Percentiles rank a stretch among this genome's conserved stretches.
Conservation (phyloP, 805 yeast species). For the Candida quercuum region DNA sequence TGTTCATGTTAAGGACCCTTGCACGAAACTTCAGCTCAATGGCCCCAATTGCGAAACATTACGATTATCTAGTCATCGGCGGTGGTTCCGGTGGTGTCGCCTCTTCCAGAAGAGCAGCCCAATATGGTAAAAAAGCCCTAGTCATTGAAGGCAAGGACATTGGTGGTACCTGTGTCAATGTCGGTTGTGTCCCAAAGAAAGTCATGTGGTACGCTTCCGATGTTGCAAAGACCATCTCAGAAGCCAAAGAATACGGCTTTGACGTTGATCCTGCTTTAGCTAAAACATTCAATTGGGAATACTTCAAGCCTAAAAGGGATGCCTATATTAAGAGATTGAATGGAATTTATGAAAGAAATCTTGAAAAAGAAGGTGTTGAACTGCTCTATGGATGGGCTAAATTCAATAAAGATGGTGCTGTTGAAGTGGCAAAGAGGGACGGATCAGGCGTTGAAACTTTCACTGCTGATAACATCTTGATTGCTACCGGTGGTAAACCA, state of each 20-base stretch:
- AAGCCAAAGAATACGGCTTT: conserved; percentile 83
- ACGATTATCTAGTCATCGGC: conserved; percentile 91
- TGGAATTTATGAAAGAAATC: conserved; percentile 87
- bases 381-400: conserved; percentile 81
- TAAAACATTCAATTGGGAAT: conserved; percentile 74
- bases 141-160: conserved; percentile 74
- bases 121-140: conserved; percentile 83
- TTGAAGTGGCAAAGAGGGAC: conserved; percentile 71
- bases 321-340: conserved; percentile 84
- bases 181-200: conserved; percentile 98
- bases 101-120: conserved; percentile 95
- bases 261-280: conserved; percentile 47
- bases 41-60: conserved; percentile 60
- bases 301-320: conserved; percentile 82
- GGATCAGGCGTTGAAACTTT: conserved; percentile 46
- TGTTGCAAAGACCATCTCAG: conserved; percentile 66
- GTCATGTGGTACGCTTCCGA: conserved; percentile 98
- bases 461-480: conserved; percentile 76
- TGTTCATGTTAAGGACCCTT: conserved; percentile 7
- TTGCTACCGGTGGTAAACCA: conserved; percentile 94
- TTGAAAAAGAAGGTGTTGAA: conserved; percentile 86
- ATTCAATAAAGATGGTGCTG: conserved; percentile 63
- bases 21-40: conserved; percentile 28
- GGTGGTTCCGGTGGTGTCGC: conserved; percentile 99
- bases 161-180: conserved; percentile 99